A percentile compares a stretch with the other conserved stretches of the same genome.
Evolutionary conservation across 2,329 filamentous ascomycete species (phyloP).

Genomic region (Orbilia oligospora): DNA sequence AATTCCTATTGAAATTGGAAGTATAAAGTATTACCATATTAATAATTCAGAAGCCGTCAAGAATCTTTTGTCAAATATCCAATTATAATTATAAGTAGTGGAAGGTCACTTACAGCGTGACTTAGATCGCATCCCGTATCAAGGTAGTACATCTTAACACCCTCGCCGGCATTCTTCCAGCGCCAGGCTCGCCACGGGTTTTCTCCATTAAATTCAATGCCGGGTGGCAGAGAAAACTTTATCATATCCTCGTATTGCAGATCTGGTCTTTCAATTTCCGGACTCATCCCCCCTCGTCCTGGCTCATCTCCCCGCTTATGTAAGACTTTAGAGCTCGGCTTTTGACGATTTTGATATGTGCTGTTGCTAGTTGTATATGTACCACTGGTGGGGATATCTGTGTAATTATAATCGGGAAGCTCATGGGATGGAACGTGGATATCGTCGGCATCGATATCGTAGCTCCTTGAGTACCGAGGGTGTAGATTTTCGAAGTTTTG

Average conservation of each 20-base stretch:
- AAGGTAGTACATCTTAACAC: not conserved
- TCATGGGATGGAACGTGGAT: too few relatives aligned
- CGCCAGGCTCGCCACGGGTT: not conserved
- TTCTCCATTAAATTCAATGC: not conserved
- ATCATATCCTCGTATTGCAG: too few relatives aligned
- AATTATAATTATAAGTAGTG: too few relatives aligned
- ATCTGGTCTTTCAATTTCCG: not conserved
- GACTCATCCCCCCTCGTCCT: not conserved
- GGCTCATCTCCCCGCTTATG: not conserved
- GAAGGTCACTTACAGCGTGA: conserved; percentile 11
- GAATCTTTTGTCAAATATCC: too few relatives aligned
- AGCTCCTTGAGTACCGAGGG: too few relatives aligned
- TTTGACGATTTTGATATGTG: not conserved
- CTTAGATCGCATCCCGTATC: conserved; percentile 13
- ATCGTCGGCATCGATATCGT: too few relatives aligned
- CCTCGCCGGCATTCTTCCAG: conserved; percentile 18
- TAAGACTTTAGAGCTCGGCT: not conserved
- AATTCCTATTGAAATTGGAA: not conserved
- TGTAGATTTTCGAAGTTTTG: too few relatives aligned
- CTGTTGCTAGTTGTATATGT: too few relatives aligned
- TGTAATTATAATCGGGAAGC: too few relatives aligned
- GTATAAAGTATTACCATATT: not conserved
- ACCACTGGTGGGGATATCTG: too few relatives aligned
- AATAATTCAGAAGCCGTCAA: not conserved
- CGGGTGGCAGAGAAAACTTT: not conserved